Base-by-base conservation (phyloP, 169 alveolate genomes). In the Cryptosporidium parvum region DNA sequence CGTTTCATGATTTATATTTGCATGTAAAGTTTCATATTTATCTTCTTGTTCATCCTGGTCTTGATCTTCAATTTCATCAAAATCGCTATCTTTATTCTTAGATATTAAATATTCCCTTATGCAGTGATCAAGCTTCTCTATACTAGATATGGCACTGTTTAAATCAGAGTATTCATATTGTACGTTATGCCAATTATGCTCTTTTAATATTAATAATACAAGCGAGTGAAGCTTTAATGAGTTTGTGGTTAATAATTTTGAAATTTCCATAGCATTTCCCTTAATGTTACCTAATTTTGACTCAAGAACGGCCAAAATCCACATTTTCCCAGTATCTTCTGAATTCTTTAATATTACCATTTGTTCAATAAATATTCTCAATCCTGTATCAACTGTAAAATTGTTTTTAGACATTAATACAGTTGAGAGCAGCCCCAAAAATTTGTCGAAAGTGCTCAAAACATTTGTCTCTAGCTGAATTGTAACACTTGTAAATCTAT, bases 261-360 rank as follows among this genome's bases (percentile, higher is more conserved):
- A 80, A n/a, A 80, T 80, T 31, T 80, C 89, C 89, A 80, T 80
- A 39, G 89, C 89, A 42, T 65, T 62, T 2, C 51, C 89, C 31
- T 59, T 80, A 14, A 59, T 80, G 5, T 9, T 23, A 29, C 89
- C 73, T 21, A 80, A 7, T 21, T 62, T 65, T 18, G 75, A 65
- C 7, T 59, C 23, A 10, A 31, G 37, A 1, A 80, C 18, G 21
- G 89, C 52, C 18, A 42, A 29, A 16, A 80, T 59, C 89, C 89
- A 80, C 37, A 12, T 37, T 0, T 59, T 80, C 2, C 80, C 89
- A 18, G 39, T 12, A 44, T 37, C 45, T 35, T 80, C 89, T 12
- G 75, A 35, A 16, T 42, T 80, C 65, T 65, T 39, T 23, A 65
- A 26, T 18, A 33, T 35, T 80, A 33, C 23, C 16, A 59, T 65